Conservation (phyloP, 306 rosid species). For the Gleditsia sinensis region DNA sequence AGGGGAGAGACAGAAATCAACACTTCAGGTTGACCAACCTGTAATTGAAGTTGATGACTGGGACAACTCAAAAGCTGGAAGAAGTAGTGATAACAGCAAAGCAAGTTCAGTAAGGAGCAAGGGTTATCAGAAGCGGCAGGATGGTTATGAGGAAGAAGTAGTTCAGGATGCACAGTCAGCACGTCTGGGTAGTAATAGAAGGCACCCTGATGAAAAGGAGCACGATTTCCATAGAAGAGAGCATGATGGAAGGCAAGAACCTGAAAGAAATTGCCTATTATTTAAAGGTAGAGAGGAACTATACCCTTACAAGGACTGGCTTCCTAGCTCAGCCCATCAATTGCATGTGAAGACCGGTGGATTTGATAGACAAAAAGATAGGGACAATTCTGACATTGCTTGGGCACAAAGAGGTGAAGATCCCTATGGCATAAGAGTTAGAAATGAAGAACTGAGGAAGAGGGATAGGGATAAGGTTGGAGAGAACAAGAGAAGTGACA, state of each 20-base stretch:
- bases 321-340: slow-evolving; percentile 64
- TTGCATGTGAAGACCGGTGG: slow-evolving; percentile 65
- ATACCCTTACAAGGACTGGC: slow-evolving; percentile 68
- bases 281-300: slow-evolving; percentile 67
- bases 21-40: slow-evolving; percentile 60
- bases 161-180: slow-evolving; percentile 70
- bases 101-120: slow-evolving; percentile 89
- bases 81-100: slow-evolving; percentile 94
- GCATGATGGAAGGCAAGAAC: slow-evolving; percentile 65
- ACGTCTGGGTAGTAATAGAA: slow-evolving; percentile 48
- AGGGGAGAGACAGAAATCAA: slow-evolving; percentile 47
- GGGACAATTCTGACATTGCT: slow-evolving; percentile 67
- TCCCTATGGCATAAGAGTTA: slow-evolving; percentile 68
- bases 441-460: slow-evolving; percentile 83
- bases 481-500: slow-evolving; percentile 73
- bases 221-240: slow-evolving; percentile 58
- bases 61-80: slow-evolving; percentile 83
- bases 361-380: slow-evolving; percentile 74
- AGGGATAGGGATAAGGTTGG: slow-evolving; percentile 78
- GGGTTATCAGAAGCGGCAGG: slow-evolving; percentile 68
- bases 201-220: slow-evolving; percentile 61
- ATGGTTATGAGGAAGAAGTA: slow-evolving; percentile 86
- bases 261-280: slow-evolving; percentile 59
- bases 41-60: slow-evolving; percentile 58
- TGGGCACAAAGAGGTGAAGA: slow-evolving; percentile 81